A percentile compares a stretch with the other conserved stretches of the same genome.
Evolutionary conservation across 331 rosid genomes (phyloP).

Genomic region (Arachis monticola): DNA sequence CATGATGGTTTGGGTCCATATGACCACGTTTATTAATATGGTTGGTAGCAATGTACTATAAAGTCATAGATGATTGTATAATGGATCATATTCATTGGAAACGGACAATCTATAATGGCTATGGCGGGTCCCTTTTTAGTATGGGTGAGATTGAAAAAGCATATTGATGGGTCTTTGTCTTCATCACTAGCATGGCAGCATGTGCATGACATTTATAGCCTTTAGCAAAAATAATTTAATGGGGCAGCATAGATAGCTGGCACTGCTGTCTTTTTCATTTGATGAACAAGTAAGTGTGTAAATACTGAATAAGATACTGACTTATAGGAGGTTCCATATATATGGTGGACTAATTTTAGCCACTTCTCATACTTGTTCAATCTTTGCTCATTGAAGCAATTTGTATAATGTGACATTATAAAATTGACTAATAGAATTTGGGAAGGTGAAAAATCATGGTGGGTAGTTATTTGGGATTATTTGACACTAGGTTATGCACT

Average conservation of each 20-base stretch:
- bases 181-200: slow-evolving; percentile 44
- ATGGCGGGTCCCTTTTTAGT: slow-evolving; percentile 43
- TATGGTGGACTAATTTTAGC: too few relatives aligned
- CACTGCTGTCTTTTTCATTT: slow-evolving; percentile 17
- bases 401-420: neutral
- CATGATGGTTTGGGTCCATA: neutral
- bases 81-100: neutral
- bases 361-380: neutral
- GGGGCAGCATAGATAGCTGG: slow-evolving; percentile 47
- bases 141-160: slow-evolving; percentile 4
- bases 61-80: slow-evolving; percentile 7
- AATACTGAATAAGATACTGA: slow-evolving; percentile 1
- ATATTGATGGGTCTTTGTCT: slow-evolving; percentile 44
- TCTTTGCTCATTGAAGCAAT: neutral
- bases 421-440: too few relatives aligned
- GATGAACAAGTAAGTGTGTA: neutral
- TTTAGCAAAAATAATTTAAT: slow-evolving; percentile 21
- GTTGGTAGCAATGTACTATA: slow-evolving; percentile 3
- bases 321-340: too few relatives aligned
- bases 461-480: too few relatives aligned
- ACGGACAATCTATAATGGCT: neutral
- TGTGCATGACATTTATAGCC: slow-evolving; percentile 48
- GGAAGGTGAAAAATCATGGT: too few relatives aligned
- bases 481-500: too few relatives aligned
- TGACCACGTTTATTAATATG: neutral